Conservation (phyloP, 2,329 filamentous ascomycete species). For the Fulvia fulva region DNA sequence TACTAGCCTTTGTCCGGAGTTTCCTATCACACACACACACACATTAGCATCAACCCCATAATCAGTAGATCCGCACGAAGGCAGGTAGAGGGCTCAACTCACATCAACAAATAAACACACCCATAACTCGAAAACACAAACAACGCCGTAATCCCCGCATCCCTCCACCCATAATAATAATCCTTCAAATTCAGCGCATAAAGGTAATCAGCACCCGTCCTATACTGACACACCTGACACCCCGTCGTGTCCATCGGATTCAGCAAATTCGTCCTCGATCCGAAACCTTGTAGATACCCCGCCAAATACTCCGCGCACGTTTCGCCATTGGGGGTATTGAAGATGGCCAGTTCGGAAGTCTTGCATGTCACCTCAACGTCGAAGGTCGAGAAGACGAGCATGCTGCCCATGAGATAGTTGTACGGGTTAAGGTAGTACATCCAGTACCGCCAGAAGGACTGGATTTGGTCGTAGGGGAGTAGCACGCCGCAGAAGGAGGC, state of each 20-base stretch:
- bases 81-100: constrained; percentile 14
- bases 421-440: constrained; percentile 41
- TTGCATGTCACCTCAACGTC: constrained; percentile 39
- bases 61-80: too few relatives aligned
- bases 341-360: constrained; percentile 35
- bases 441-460: constrained; percentile 39
- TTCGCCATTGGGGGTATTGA: constrained; percentile 48
- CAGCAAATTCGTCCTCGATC: constrained; percentile 46
- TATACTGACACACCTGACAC: constrained; percentile 62
- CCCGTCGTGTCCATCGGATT: constrained; percentile 56
- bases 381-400: constrained; percentile 41
- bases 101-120: constrained; percentile 47
- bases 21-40: too few relatives aligned
- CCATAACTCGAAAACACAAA: constrained; percentile 49
- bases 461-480: constrained; percentile 33
- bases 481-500: constrained; percentile 36
- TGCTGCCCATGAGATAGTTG: constrained; percentile 41
- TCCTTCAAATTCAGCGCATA: constrained; percentile 55
- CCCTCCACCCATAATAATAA: constrained; percentile 63
- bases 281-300: constrained; percentile 49
- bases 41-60: too few relatives aligned
- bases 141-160: constrained; percentile 57
- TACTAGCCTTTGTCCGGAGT: constrained; percentile 11
- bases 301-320: constrained; percentile 58
- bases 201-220: constrained; percentile 57